These are phyloP conservation scores for Cylindricascospora bacillispora DNA, from an alignment of 1,139 yeast species.

Conservation along the genomic window DNA sequence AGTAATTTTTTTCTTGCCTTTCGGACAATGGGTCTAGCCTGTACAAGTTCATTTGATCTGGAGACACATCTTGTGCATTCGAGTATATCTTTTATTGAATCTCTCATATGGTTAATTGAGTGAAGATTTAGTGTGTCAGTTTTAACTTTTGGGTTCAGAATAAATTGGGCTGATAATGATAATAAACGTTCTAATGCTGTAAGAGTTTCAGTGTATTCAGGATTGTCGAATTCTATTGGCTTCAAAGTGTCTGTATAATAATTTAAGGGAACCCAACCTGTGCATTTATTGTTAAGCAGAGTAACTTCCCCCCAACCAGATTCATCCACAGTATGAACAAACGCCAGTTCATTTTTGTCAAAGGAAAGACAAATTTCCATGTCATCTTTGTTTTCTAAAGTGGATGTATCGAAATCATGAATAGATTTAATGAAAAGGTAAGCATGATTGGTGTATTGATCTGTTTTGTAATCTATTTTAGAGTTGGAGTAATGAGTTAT, in stretches of 20 bases:
- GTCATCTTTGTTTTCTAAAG: constrained; percentile 54
- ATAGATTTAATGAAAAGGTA: constrained; percentile 39
- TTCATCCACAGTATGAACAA: constrained; percentile 78
- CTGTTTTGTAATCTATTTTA: constrained; percentile 7
- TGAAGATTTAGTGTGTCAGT: constrained; percentile 21
- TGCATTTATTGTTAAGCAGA: constrained; percentile 47
- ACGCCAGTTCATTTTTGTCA: constrained; percentile 66
- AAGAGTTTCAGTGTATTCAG: constrained; percentile 14
- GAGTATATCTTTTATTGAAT: constrained; percentile 68
- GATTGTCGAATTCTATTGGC: constrained; percentile 3
- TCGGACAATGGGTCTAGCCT: constrained; percentile 54
- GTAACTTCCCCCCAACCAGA: constrained; percentile 99
- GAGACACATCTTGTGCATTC: constrained; percentile 78
- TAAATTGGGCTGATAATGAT: constrained; percentile 63
- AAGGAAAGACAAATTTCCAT: constrained; percentile 75
- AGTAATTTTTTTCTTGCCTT: constrained; percentile 66
- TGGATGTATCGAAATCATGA: constrained; percentile 64
- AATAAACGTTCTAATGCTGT: constrained; percentile 48
- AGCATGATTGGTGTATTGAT: constrained; percentile 20
- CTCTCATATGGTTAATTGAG: constrained; percentile 50
- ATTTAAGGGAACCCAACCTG: constrained; percentile 97
- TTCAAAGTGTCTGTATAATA: constrained; percentile 59
- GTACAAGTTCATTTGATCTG: constrained; percentile 67
- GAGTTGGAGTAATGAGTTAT: too few relatives aligned
- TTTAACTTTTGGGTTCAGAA: constrained; percentile 53